These are phyloP conservation scores for Zea luxurians DNA, from an alignment of 176 grass and related monocot genomes.

Conservation along the genomic window DNA sequence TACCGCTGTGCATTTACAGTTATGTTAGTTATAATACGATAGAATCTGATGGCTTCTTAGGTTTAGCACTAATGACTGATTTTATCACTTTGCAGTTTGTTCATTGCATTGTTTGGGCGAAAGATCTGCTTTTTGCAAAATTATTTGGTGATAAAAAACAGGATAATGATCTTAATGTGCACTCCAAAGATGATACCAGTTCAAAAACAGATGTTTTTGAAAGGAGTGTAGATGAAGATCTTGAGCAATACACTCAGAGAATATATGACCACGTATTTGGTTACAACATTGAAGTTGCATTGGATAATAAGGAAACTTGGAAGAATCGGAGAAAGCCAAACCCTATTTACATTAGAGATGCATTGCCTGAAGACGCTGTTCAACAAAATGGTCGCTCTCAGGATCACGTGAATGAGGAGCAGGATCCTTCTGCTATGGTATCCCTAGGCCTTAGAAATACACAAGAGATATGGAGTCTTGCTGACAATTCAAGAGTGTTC, in stretches of 20 bases:
- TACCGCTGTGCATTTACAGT: background rate
- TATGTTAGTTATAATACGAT: background rate
- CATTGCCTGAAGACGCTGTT: conserved; percentile 48
- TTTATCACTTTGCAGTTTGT: conserved; percentile 62
- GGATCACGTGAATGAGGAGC: conserved; percentile 36
- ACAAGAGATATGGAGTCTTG: conserved; percentile 87
- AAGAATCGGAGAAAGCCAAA: conserved; percentile 72
- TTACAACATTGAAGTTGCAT: conserved; percentile 75
- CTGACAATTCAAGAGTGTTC: conserved; percentile 90
- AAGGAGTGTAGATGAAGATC: conserved; percentile 56
- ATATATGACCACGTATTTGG: conserved; percentile 97
- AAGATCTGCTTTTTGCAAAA: conserved; percentile 97
- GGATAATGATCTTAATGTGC: conserved; percentile 96
- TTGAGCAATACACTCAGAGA: conserved; percentile 69
- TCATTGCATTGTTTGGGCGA: conserved; percentile 98
- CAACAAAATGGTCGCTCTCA: conserved; percentile 54
- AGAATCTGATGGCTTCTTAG: background rate
- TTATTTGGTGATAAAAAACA: conserved; percentile 93
- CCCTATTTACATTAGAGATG: conserved; percentile 67
- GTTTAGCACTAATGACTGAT: conserved; percentile 6
- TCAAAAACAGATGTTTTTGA: conserved; percentile 75
- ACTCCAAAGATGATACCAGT: conserved; percentile 53
- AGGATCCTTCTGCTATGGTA: conserved; percentile 63
- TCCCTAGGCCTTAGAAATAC: conserved; percentile 77
- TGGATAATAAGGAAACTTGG: conserved; percentile 93